Conservation (phyloP, 176 grass and related monocot species). For the Neostapfia colusana region DNA sequence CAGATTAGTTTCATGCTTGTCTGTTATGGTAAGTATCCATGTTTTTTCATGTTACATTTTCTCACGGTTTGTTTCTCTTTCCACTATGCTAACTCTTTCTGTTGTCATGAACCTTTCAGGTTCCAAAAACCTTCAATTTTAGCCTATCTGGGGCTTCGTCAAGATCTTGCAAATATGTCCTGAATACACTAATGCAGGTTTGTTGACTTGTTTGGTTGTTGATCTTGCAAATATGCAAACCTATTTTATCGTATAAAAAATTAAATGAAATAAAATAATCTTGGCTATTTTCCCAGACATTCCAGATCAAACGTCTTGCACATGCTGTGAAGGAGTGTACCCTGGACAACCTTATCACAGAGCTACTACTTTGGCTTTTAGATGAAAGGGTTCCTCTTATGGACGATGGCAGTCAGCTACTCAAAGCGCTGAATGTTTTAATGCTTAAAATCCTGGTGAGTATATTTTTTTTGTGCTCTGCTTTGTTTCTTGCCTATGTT, state of each 20-base stretch:
- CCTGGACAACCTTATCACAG: conserved; percentile 93
- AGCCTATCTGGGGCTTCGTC: conserved; percentile 95
- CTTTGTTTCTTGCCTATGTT: conserved; percentile 31
- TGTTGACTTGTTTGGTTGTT: conserved; percentile 13
- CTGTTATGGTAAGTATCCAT: conserved; percentile 67
- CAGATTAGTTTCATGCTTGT: conserved; percentile 87
- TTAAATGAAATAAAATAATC: not conserved
- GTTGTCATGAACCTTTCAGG: conserved; percentile 48
- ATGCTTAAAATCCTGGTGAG: conserved; percentile 99
- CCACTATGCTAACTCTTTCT: not conserved
- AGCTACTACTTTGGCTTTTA: conserved; percentile 98
- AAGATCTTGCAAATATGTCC: conserved; percentile 97
- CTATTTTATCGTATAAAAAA: conserved; percentile 18
- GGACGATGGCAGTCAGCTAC: conserved; percentile 97
- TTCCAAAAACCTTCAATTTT: conserved; percentile 95
- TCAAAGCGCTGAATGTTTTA: conserved; percentile 95
- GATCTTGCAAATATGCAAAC: no score
- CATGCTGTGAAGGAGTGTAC: conserved; percentile 93
- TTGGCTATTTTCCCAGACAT: conserved; percentile 46
- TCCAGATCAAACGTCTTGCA: conserved; percentile 94
- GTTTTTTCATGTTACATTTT: conserved; percentile 31
- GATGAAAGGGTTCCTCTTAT: conserved; percentile 97
- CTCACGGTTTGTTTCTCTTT: not conserved
- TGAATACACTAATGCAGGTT: conserved; percentile 99
- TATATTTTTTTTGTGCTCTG: conserved; percentile 12